Evolutionary conservation across 495 filamentous ascomycete species (phyloP), one percentile per base, ranked within the genome.

Genomic region (Melanomma pulvis-pyrius): DNA sequence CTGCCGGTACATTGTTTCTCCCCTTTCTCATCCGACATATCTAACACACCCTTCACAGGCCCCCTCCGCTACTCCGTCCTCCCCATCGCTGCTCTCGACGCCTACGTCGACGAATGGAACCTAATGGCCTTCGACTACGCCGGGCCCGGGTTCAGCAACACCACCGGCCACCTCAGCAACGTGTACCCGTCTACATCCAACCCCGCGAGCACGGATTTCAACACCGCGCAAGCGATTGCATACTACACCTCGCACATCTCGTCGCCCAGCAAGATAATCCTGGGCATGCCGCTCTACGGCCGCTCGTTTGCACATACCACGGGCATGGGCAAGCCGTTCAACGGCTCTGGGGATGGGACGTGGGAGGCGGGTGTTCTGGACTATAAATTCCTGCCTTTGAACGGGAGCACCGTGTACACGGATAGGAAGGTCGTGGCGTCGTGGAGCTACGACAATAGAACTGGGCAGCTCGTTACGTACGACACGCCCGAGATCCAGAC

Each of bases 281-380:
- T 96, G 30, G 92, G 92, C 22, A 84, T 96, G 79, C 92, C 75
- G 0, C 77, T 96, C 0, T 96, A 96, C 71, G 92, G 92, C 0
- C 87, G 91, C 3, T 82, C 89, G 8, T 97, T 96, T 70, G 78
- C 83, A 61, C 77, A 81, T 21, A 96, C 91, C 0, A 74, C 81
- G 22, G 91, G 92, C 0, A 83, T 86, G 0, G 92, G 92, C 1
- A 74, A 80, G 34, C 74, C 81, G 17, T 97, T 84, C 75, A 81
- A 71, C 36, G 89, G 91, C 15, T 79, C 88, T 44, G 91, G 92
- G 0, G 72, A 80, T 74, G 77, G 77, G 29, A 83, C 82, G 32
- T 89, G 88, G 80, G 89, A 96, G 78, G 81, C 84, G 21, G 92
- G 92, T 0, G 81, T 92, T 0, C 96, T 88, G 86, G 87, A 92